Percentiles rank a stretch among this genome's conserved stretches.
These are phyloP conservation scores for Sclerotinia nivalis DNA, from an alignment of 2,329 filamentous ascomycete genomes.

Conservation along the genomic window DNA sequence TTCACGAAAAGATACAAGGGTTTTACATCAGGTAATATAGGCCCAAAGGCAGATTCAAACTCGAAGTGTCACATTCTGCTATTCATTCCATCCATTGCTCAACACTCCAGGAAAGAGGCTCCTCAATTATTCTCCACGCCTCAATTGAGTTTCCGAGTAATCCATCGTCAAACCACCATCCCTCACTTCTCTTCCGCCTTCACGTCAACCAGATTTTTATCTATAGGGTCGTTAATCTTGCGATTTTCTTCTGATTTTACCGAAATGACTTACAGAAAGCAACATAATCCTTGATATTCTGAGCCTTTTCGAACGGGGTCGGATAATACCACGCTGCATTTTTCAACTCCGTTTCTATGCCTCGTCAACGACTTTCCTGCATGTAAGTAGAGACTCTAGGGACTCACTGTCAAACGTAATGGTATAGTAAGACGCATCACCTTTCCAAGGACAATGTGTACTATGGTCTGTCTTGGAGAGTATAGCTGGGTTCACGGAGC, in stretches of 20 bases:
- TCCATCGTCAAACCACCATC: neutral
- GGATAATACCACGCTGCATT: constrained; percentile 52
- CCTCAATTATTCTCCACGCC: neutral
- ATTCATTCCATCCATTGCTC: neutral
- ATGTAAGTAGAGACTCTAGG: neutral
- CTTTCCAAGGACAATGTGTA: constrained; percentile 51
- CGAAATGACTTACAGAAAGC: constrained; percentile 47
- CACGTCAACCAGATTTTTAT: constrained; percentile 23
- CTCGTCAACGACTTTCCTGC: neutral
- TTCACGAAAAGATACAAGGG: neutral
- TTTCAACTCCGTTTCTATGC: constrained; percentile 43
- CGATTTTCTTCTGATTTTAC: neutral
- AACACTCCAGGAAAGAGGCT: neutral
- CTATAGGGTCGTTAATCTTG: neutral
- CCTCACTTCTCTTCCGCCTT: constrained; percentile 3
- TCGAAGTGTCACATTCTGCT: neutral
- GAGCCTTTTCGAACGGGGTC: constrained; percentile 44
- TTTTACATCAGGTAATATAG: neutral
- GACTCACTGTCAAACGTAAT: constrained; percentile 45
- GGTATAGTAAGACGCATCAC: constrained; percentile 50
- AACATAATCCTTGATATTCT: constrained; percentile 48
- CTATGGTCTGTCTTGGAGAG: constrained; percentile 46
- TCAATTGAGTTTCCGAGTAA: neutral
- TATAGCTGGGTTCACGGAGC: constrained; percentile 45
- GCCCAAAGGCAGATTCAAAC: neutral